A percentile compares a stretch with the other conserved stretches of the same genome.
phyloP scores from a whole-genome alignment of 1,284 basidiomycete genomes.

The Caloboletus firmus region DNA sequence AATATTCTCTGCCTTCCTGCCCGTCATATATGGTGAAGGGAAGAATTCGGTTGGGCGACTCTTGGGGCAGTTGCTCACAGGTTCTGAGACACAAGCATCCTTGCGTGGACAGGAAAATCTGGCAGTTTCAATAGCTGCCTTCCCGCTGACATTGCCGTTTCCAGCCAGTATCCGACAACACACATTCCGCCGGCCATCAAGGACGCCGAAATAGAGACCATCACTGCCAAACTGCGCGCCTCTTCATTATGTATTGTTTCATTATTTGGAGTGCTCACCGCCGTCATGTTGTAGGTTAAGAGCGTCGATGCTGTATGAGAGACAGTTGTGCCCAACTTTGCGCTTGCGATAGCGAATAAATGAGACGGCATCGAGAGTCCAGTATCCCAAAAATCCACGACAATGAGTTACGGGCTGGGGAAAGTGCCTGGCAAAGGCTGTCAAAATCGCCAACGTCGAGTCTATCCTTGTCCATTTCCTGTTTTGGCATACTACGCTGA shows the following conservation, averaged over 20 bases:
- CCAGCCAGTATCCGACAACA: not conserved
- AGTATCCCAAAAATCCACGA: too few species aligned
- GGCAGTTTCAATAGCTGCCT: constrained; percentile 1
- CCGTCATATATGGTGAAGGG: not conserved
- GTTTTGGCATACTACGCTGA: not conserved
- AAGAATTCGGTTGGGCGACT: not conserved
- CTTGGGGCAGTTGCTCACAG: not conserved
- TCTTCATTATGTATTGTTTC: constrained; percentile 3
- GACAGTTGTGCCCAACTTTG: not conserved
- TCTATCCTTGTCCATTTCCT: not conserved
- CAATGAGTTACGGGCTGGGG: too few species aligned
- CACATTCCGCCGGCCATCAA: not conserved
- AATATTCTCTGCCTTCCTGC: not conserved
- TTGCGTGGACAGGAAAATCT: not conserved
- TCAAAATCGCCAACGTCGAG: too few species aligned
- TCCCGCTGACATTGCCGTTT: not conserved
- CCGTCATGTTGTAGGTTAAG: not conserved
- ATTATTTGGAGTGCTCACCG: not conserved
- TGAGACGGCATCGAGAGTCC: not conserved
- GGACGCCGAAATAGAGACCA: not conserved
- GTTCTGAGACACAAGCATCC: not conserved
- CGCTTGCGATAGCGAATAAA: not conserved
- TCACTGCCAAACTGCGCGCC: too few species aligned
- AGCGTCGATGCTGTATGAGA: not conserved
- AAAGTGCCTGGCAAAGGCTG: too few species aligned